A percentile compares a stretch with the other conserved stretches of the same genome.
phyloP scores from a whole-genome alignment of 768 basidiomycete species.

The Pholiota microspora region DNA sequence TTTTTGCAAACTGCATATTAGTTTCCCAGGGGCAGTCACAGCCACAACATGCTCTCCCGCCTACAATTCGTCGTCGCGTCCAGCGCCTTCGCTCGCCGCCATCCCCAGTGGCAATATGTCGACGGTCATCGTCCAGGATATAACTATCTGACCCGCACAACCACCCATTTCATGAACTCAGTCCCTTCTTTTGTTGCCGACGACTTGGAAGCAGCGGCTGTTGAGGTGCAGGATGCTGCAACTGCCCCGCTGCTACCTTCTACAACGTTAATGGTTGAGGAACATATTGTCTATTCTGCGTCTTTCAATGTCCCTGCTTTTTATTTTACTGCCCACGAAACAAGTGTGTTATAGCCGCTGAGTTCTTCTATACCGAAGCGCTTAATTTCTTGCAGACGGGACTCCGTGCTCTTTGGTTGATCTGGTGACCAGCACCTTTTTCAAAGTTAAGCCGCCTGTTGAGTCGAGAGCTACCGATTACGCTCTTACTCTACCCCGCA shows the following conservation, averaged over 20 bases:
- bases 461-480: constrained; percentile 47
- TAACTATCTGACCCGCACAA: constrained; percentile 26
- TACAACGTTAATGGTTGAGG: constrained; percentile 41
- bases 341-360: constrained; percentile 50
- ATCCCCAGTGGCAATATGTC: constrained; percentile 36
- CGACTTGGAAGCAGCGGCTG: constrained; percentile 11
- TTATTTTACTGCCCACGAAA: constrained; percentile 71
- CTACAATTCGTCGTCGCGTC: constrained; percentile 59
- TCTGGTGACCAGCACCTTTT: constrained; percentile 56
- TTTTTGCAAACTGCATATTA: constrained; percentile 43
- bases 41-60: constrained; percentile 49
- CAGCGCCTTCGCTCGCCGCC: constrained; percentile 41
- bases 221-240: constrained; percentile 39
- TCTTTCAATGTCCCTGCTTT: constrained; percentile 83
- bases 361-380: constrained; percentile 3
- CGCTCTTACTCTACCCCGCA: constrained; percentile 47
- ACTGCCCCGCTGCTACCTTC: constrained; percentile 21
- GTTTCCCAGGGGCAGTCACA: constrained; percentile 41
- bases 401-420: constrained; percentile 55
- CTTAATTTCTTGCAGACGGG: constrained; percentile 49
- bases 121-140: constrained; percentile 24
- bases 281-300: constrained; percentile 74
- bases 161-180: constrained; percentile 16
- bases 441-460: constrained; percentile 47
- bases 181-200: constrained; percentile 4